These are phyloP conservation scores for Sapria himalayana DNA, from an alignment of 345 rosid species.

Conservation along the genomic window DNA sequence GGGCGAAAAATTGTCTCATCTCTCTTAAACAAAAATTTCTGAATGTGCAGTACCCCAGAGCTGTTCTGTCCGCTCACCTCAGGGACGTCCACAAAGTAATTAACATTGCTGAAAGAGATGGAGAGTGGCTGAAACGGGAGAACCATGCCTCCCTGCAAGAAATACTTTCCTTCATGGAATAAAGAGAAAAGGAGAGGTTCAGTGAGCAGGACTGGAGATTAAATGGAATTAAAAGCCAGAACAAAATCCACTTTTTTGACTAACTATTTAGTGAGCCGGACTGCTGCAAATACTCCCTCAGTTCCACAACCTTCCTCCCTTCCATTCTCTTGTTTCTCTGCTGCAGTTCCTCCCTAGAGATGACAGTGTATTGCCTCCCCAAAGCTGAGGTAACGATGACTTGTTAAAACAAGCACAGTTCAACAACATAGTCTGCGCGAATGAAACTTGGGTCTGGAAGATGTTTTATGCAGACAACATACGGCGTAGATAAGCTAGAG, in stretches of 20 bases:
- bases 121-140: slow-evolving; percentile 97
- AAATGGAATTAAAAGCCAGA: slow-evolving; percentile 5
- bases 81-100: slow-evolving; percentile 80
- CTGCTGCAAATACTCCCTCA: slow-evolving; percentile 67
- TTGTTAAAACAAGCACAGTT: no score
- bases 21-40: no score
- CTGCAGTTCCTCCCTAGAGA: slow-evolving; percentile 73
- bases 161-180: slow-evolving; percentile 47
- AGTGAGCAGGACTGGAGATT: no score
- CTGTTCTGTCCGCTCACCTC: slow-evolving; percentile 28
- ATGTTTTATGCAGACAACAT: no score
- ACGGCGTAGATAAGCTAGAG: slow-evolving; percentile 66
- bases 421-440: no score
- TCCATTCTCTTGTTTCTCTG: slow-evolving; percentile 70
- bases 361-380: slow-evolving; percentile 70
- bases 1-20: no score
- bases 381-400: slow-evolving; percentile 25
- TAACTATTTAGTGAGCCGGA: slow-evolving; percentile 55
- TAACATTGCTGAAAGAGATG: slow-evolving; percentile 69
- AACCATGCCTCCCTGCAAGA: slow-evolving; percentile 88
- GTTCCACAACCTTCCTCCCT: slow-evolving; percentile 50
- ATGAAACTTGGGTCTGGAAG: no score
- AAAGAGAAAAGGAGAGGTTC: slow-evolving; percentile 5
- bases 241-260: slow-evolving; percentile 8
- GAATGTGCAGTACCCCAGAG: no score